Evolutionary conservation across 2,329 filamentous ascomycete species (phyloP), one percentile per base, ranked within the genome.

Genomic region (Tympanopsis confertula): DNA sequence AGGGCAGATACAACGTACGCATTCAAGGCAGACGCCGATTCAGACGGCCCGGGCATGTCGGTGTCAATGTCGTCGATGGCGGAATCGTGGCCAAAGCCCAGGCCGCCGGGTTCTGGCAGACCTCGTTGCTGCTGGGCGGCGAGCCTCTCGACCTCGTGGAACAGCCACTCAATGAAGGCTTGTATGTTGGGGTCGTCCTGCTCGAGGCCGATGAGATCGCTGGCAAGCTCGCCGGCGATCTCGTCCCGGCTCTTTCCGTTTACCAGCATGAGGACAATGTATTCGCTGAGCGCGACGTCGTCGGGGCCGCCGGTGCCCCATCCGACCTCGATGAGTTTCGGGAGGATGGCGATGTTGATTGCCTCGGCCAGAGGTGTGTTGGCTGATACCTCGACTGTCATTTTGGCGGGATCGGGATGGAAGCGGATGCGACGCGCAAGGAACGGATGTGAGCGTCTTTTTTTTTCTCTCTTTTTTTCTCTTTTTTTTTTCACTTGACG

Each of bases 11-110:
- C n/a, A n/a, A n/a, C n/a, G n/a, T n/a, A n/a, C n/a, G n/a, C n/a
- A n/a, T n/a, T n/a, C n/a, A n/a, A n/a, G n/a, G n/a, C n/a, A n/a
- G n/a, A n/a, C n/a, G n/a, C n/a, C n/a, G n/a, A n/a, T n/a, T n/a
- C n/a, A n/a, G n/a, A n/a, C n/a, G n/a, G n/a, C 35, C 53, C 53
- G 18, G 47, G 43, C 42, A 58, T 54, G 15, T 59, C 46, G 12
- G 29, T 36, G 10, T 35, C 37, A 39, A 18, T 29, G 19, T 26
- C 5, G 38, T 49, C 57, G 29, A 42, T 49, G 15, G 41, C 41
- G 5, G 47, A 44, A 29, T 41, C 40, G 19, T 43, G 42, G 4
- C 38, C 39, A n/a, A 38, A 14, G n/a, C 28, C 39, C 26, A 35
- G 35, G 20, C 19, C 37, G n/a, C n/a, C n/a, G n/a, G n/a, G n/a